Conservation (phyloP, 768 basidiomycete genomes). For the Pleurotus tuoliensis region DNA sequence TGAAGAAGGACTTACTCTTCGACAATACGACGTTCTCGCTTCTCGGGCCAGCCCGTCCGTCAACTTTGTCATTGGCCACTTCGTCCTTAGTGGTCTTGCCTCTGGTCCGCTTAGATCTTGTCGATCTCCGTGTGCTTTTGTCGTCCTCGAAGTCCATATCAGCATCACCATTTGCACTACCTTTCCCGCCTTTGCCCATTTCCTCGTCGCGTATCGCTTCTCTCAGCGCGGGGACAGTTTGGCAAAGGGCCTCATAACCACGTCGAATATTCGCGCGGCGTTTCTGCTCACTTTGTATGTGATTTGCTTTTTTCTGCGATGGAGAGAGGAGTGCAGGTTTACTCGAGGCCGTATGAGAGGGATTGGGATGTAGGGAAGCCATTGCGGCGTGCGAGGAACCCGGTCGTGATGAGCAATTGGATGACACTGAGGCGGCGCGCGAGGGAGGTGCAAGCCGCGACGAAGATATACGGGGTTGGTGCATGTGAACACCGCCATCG, state of each 20-base stretch:
- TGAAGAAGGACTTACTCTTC: slow-evolving; percentile 65
- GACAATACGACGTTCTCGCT: slow-evolving; percentile 88
- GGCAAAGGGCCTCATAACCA: slow-evolving; percentile 87
- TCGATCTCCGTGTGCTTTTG: slow-evolving; percentile 22
- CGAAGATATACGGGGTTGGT: not conserved
- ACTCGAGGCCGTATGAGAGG: slow-evolving; percentile 12
- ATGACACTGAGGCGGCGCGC: slow-evolving; percentile 4
- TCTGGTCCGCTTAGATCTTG: slow-evolving; percentile 46
- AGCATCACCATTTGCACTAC: slow-evolving; percentile 15
- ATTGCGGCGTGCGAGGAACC: slow-evolving; percentile 10
- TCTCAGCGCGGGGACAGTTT: slow-evolving; percentile 73
- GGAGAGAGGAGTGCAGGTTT: slow-evolving; percentile 64
- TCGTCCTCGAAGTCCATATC: slow-evolving; percentile 16
- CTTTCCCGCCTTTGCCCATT: slow-evolving; percentile 33
- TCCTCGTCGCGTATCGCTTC: slow-evolving; percentile 82
- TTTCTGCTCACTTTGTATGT: slow-evolving; percentile 93
- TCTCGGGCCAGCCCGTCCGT: slow-evolving; percentile 84
- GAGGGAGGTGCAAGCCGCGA: not conserved
- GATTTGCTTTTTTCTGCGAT: slow-evolving; percentile 89
- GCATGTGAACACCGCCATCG: not conserved
- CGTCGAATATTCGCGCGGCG: slow-evolving; percentile 85
- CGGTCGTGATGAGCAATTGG: slow-evolving; percentile 2
- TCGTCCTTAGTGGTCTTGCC: slow-evolving; percentile 32
- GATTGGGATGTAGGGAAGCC: slow-evolving; percentile 12
- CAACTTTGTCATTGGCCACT: slow-evolving; percentile 59